Conservation (phyloP, 768 basidiomycete species). For the Mycena albidolilacea region DNA sequence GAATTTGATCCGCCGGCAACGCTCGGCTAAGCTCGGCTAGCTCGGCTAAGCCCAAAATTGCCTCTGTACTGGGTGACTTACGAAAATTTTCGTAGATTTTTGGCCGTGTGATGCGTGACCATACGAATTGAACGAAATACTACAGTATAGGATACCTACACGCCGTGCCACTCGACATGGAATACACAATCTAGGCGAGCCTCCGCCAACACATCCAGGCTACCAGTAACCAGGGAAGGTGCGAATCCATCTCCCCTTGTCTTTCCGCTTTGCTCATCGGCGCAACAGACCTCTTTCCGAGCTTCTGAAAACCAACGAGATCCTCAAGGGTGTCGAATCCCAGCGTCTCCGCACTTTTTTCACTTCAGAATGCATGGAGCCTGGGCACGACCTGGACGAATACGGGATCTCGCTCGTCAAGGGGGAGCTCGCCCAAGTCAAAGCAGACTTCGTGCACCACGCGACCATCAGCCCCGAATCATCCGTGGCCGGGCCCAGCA, state of each 20-base stretch:
- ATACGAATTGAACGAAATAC: too few species aligned
- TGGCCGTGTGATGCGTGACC: too few species aligned
- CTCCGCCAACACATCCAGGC: background rate
- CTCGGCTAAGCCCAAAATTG: too few species aligned
- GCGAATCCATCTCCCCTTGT: too few species aligned
- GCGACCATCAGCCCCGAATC: background rate
- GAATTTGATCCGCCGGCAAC: too few species aligned
- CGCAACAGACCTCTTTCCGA: constrained; percentile 46
- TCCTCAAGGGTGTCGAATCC: constrained; percentile 54
- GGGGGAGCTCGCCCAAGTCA: constrained; percentile 46
- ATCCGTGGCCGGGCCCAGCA: background rate
- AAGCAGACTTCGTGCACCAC: constrained; percentile 43
- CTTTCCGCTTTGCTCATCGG: background rate
- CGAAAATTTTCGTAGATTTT: too few species aligned
- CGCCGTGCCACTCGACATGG: background rate
- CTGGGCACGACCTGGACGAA: constrained; percentile 52
- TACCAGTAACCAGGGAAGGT: background rate
- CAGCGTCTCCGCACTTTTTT: constrained; percentile 55
- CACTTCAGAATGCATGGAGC: constrained; percentile 52
- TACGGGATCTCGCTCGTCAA: constrained; percentile 47
- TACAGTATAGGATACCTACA: too few species aligned
- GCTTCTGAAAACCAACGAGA: constrained; percentile 48
- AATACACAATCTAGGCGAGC: background rate
- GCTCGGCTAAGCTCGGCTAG: too few species aligned
- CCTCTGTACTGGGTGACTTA: too few species aligned